Conservation (phyloP, 1,284 basidiomycete genomes). For the Leccinum fuscescens region DNA sequence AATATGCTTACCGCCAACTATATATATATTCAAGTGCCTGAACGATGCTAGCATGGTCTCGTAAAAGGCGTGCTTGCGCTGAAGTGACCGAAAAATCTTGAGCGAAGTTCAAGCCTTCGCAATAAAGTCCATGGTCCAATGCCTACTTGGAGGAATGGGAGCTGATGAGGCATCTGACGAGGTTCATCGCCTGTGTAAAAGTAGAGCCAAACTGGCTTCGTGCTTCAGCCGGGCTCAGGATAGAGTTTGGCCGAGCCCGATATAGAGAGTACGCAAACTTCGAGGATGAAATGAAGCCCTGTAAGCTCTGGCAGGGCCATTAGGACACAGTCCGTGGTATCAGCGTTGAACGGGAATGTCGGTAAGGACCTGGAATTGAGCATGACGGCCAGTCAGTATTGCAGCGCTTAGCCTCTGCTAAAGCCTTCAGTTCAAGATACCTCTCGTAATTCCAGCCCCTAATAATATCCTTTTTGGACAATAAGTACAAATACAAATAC, state of each 20-base stretch:
- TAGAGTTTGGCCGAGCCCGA: conserved; percentile 32
- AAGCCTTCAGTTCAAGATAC: too few relatives aligned
- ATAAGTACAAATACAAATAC: too few relatives aligned
- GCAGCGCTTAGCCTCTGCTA: too few relatives aligned
- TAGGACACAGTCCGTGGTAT: conserved; percentile 35
- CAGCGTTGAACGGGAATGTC: conserved; percentile 13
- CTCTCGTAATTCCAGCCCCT: too few relatives aligned
- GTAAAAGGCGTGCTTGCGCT: conserved; percentile 16
- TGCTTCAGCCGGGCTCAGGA: conserved; percentile 31
- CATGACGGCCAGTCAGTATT: conserved; percentile 4
- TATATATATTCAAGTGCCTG: conserved; percentile 35
- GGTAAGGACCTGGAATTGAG: background rate
- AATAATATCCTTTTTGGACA: too few relatives aligned
- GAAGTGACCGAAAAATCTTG: conserved; percentile 12
- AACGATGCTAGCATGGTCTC: conserved; percentile 21
- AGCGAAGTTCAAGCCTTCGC: background rate
- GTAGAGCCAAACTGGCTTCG: conserved; percentile 34
- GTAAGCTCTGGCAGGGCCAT: conserved; percentile 25
- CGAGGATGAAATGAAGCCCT: conserved; percentile 29
- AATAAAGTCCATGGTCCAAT: background rate
- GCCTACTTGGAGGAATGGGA: background rate
- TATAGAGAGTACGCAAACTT: conserved; percentile 35
- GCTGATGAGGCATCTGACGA: conserved; percentile 15
- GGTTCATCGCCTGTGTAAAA: conserved; percentile 34
- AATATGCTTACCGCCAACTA: conserved; percentile 34